phyloP scores from a whole-genome alignment of 352 stramenopile species.

The Peronosclerospora sorghi region DNA sequence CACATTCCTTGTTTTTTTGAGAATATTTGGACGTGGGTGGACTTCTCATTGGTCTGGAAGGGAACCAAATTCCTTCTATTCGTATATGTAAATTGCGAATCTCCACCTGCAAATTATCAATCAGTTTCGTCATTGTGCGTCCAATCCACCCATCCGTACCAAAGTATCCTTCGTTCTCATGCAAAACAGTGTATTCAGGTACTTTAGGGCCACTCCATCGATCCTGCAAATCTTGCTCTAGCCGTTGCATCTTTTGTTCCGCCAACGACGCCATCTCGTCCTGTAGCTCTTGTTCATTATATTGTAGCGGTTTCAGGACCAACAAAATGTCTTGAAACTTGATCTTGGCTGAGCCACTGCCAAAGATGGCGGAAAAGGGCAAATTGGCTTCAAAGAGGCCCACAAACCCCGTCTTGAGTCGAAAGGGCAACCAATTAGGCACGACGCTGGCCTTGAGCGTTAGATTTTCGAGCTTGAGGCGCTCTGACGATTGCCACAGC shows the following conservation, averaged over 20 bases:
- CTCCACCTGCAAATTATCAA: conserved; percentile 86
- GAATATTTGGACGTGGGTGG: conserved; percentile 11
- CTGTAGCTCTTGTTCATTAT: conserved; percentile 62
- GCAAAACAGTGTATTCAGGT: conserved; percentile 45
- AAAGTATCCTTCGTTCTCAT: conserved; percentile 83
- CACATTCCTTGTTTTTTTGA: conserved; percentile 15
- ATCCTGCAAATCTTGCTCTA: conserved; percentile 72
- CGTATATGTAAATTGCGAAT: conserved; percentile 81
- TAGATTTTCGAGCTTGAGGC: conserved; percentile 80
- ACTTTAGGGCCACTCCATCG: conserved; percentile 66
- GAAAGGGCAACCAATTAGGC: conserved; percentile 71
- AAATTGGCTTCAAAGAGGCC: conserved; percentile 77
- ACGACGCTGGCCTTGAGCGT: conserved; percentile 77
- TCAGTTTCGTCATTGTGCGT: conserved; percentile 82
- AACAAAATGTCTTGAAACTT: conserved; percentile 81
- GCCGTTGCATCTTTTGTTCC: conserved; percentile 50
- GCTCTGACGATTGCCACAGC: conserved; percentile 80
- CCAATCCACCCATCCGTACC: conserved; percentile 83
- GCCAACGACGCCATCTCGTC: conserved; percentile 46
- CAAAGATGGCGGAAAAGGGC: conserved; percentile 81
- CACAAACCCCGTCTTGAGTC: conserved; percentile 81
- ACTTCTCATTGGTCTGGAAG: conserved; percentile 18
- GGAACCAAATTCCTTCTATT: conserved; percentile 66
- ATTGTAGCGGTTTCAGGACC: conserved; percentile 55
- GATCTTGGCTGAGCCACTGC: conserved; percentile 68